Evolutionary conservation across 1,284 basidiomycete species (phyloP).

Genomic region (Melampsora larici-populina): DNA sequence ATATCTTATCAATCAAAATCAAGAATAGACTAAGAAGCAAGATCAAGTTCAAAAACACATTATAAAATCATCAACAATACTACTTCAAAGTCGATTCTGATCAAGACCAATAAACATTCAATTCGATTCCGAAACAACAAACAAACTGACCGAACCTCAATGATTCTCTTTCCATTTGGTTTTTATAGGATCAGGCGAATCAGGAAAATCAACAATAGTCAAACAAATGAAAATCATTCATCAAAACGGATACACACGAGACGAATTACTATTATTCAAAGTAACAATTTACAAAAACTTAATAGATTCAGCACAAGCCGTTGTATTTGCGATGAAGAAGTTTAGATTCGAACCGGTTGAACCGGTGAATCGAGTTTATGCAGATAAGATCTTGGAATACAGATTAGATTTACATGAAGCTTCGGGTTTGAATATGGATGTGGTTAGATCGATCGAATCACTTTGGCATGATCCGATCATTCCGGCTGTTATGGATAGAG

Average conservation of each 20-base stretch:
- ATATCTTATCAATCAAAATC: neutral
- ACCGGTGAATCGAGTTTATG: constrained; percentile 67
- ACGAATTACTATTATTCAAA: too few relatives aligned
- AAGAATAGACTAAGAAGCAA: neutral
- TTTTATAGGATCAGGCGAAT: constrained; percentile 68
- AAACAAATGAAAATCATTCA: constrained; percentile 99
- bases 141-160: too few relatives aligned
- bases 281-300: too few relatives aligned
- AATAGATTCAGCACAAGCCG: constrained; percentile 81
- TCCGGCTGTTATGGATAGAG: constrained; percentile 76
- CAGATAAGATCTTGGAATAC: constrained; percentile 58
- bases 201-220: constrained; percentile 91
- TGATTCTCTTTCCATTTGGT: too few relatives aligned
- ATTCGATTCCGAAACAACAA: too few relatives aligned
- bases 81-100: neutral
- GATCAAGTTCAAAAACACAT: neutral
- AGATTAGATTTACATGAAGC: constrained; percentile 56
- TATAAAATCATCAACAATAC: neutral
- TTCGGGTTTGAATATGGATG: constrained; percentile 55
- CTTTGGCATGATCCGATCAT: constrained; percentile 91
- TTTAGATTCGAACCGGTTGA: constrained; percentile 77
- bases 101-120: neutral
- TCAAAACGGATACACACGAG: too few relatives aligned
- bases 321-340: constrained; percentile 85
- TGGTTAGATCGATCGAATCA: constrained; percentile 70